These are phyloP conservation scores for Neofusicoccum sp. DNA, from an alignment of 2,329 filamentous ascomycete genomes.

Conservation along the genomic window DNA sequence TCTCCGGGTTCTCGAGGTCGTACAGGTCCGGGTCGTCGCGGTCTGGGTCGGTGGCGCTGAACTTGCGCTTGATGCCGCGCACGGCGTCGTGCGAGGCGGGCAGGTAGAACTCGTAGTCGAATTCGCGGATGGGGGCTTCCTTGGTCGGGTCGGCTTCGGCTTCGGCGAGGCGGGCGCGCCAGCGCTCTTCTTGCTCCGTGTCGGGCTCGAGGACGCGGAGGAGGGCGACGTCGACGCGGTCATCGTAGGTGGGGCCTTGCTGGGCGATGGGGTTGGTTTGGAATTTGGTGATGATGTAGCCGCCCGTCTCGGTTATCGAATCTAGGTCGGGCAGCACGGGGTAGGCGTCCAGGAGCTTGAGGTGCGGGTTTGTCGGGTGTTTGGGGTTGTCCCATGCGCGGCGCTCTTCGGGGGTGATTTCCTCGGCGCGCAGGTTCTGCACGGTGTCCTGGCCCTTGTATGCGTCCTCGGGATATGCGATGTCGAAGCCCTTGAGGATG, in stretches of 20 bases:
- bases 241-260: slow-evolving; percentile 54
- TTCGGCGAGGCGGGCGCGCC: slow-evolving; percentile 37
- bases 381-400: slow-evolving; percentile 63
- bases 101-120: slow-evolving; percentile 63
- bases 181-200: slow-evolving; percentile 46
- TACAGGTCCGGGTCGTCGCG: slow-evolving; percentile 46
- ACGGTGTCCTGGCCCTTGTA: slow-evolving; percentile 68
- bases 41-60: slow-evolving; percentile 59
- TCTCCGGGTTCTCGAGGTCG: slow-evolving; percentile 44
- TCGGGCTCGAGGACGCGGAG: slow-evolving; percentile 53
- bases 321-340: slow-evolving; percentile 64
- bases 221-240: slow-evolving; percentile 61
- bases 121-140: slow-evolving; percentile 55
- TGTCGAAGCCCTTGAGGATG: slow-evolving; percentile 65
- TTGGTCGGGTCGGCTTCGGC: slow-evolving; percentile 51
- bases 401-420: slow-evolving; percentile 56
- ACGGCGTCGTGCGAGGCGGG: slow-evolving; percentile 53
- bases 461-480: slow-evolving; percentile 65
- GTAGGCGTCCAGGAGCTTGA: slow-evolving; percentile 62
- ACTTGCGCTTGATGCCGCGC: slow-evolving; percentile 57
- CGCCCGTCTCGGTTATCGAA: slow-evolving; percentile 60
- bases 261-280: slow-evolving; percentile 59
- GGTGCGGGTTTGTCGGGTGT: slow-evolving; percentile 60
- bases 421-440: slow-evolving; percentile 56
- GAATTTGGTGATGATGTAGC: slow-evolving; percentile 64